Evolutionary conservation across 2,329 filamentous ascomycete species (phyloP), one percentile per base, ranked within the genome.

Genomic region (Xylaria sp.): DNA sequence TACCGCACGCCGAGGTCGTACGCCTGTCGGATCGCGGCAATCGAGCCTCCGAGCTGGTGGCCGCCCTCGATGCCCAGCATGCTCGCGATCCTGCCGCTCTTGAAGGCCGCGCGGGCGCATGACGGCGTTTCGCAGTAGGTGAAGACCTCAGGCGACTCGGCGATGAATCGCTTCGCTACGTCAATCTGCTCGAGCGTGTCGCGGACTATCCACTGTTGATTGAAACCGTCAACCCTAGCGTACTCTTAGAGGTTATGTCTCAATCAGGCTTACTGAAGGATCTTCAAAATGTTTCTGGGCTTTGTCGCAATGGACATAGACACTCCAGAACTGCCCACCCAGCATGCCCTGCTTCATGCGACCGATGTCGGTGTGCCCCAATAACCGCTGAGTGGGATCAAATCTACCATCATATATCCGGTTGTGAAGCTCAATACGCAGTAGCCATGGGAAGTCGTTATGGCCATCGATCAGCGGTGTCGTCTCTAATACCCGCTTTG

Each of bases 1-100:
- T 76, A 76, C 18, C 72, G 66, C 2, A 68, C 71, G 7, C 73
- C 74, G 2, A 76, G 63, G 19, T 67, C 50, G 49, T 70, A 68
- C 54, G 70, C 66, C 48, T 71, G 69, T 6, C 72, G 66, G 19
- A 75, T 67, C 16, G 64, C 66, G 1, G 67, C 69, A 21, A 72
- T 68, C 43, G 63, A 67, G 7, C 67, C 66, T 1, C 71, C 73
- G 1, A 71, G 61, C 57, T 72, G 70, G 50, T 74, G 73, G 4
- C 62, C 53, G 16, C 71, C 72, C 58, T 75, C 73, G 11, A 73
- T 68, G 0, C 73, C 72, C 41, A 74, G 66, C 60, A 73, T 72
- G 44, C 68, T 71, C 1, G 72, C 65, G 6, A 75, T 71, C 7
- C 61, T 66, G 1, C 71, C 71, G 1, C 52, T 39, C 18, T 62